Base-by-base conservation (phyloP, 208 protist genomes). In the Sergeia podlipaevii region DNA sequence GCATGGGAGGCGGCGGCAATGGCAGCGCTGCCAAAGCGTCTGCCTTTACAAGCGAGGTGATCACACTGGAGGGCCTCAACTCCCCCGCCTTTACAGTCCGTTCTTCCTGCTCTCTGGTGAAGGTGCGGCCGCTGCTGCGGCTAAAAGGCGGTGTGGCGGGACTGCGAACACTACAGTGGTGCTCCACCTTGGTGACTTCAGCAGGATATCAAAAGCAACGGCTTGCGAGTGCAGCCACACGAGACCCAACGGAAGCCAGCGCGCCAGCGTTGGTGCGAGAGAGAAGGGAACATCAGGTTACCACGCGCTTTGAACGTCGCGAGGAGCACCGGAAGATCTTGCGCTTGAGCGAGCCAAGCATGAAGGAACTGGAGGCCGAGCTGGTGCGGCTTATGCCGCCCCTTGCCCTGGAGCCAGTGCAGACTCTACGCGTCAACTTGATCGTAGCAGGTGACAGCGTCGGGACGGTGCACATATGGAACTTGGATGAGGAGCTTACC, bases 391-490 rank as follows among this genome's bases (percentile, higher is more conserved):
- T 91, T 63, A 63, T 95, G 70, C 88, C 88, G 18, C 75, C 79
- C 3, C 67, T 92, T 23, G 60, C 74, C 4, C 18, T 33, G 7
- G 84, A 95, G 55, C 79, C 84, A 8, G 13, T 44, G 11, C 85
- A 92, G 63, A 68, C 67, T 17, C 69, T 74, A 36, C 80, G 85
- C 4, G 67, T 95, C 7, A 88, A 95, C 58, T 38, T 95, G 11
- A 60, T 95, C 30, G 50, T 95, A 7, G 84, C 88, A 6, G 74
- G 84, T 5, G 88, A 95, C 52, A 80, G 63, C 34, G 52, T 83
- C 26, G 88, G 88, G 23, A 74, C 66, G 2, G 60, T 95, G 39
- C 84, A 92, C 54, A 26, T 95, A n/a, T 95, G 88, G 85, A 85
- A 95, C 51, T 61, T 95, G 1, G 81, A 90, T 41, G 84, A 92